Evolutionary conservation across 139 green algal species (phyloP).

Genomic region (Micractinium conductrix): DNA sequence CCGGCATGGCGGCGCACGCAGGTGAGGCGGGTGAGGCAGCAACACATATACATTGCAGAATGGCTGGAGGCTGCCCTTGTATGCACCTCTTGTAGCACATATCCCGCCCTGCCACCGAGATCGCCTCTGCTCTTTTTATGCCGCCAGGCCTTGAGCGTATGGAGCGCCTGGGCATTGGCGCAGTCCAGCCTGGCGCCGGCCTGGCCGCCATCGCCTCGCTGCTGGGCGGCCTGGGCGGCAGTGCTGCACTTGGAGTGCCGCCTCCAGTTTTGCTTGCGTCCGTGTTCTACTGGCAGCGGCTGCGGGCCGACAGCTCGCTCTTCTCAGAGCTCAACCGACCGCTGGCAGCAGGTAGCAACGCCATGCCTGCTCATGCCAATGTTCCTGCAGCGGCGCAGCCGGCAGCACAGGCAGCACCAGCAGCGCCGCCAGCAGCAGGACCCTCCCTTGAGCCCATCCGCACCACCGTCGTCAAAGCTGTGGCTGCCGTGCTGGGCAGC

Average conservation of each 20-base stretch:
- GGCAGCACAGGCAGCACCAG: too few species aligned
- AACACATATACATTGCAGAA: constrained; percentile 25
- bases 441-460: not conserved
- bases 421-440: not conserved
- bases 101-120: not conserved
- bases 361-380: not conserved
- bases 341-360: not conserved
- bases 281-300: constrained; percentile 44
- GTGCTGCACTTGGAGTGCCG: not conserved
- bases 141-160: constrained; percentile 53
- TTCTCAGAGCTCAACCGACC: constrained; percentile 22
- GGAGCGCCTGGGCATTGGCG: constrained; percentile 47
- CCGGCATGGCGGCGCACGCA: constrained; percentile 81
- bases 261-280: constrained; percentile 19
- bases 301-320: not conserved
- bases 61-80: constrained; percentile 7
- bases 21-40: constrained; percentile 42
- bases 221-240: constrained; percentile 24
- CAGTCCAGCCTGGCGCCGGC: constrained; percentile 30
- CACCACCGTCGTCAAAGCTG: not conserved
- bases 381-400: not conserved
- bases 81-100: constrained; percentile 2
- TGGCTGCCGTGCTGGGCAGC: constrained; percentile 4
- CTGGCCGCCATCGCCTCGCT: constrained; percentile 23
- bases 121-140: not conserved